Conservation (phyloP, 176 grass and related monocot genomes). For the Zizania latifolia region DNA sequence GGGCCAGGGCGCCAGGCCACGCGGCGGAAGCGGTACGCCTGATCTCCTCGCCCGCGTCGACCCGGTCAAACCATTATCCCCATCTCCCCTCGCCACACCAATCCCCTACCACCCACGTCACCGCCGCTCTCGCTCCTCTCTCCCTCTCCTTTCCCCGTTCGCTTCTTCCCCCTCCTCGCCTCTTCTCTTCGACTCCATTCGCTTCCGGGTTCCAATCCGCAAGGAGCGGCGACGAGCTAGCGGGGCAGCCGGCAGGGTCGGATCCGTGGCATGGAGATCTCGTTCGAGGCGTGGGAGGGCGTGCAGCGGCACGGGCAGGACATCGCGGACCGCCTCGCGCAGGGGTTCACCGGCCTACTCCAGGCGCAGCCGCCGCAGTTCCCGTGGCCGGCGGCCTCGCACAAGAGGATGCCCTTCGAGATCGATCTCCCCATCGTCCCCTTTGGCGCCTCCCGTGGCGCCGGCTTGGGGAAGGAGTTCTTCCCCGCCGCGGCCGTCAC, state of each 20-base stretch:
- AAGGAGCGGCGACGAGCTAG: neutral
- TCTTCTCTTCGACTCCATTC: neutral
- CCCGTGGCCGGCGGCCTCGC: conserved; percentile 56
- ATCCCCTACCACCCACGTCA: conserved; percentile 7
- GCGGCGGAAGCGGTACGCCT: conserved; percentile 19
- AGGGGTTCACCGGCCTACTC: conserved; percentile 88
- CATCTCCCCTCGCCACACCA: neutral
- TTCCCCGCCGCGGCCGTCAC: conserved; percentile 49
- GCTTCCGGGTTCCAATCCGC: neutral
- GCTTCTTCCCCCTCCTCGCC: neutral
- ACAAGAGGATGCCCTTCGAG: conserved; percentile 57
- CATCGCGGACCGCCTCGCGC: conserved; percentile 81
- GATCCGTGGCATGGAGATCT: conserved; percentile 58
- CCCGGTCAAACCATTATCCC: conserved; percentile 21
- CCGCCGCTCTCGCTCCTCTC: neutral
- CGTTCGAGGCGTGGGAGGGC: conserved; percentile 95
- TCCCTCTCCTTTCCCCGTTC: neutral
- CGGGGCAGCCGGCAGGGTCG: neutral
- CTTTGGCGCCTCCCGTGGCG: conserved; percentile 1
- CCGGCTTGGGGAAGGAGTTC: conserved; percentile 8
- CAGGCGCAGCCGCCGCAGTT: conserved; percentile 61
- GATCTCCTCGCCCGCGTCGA: neutral
- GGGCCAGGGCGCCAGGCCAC: conserved; percentile 4
- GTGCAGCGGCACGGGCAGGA: conserved; percentile 96
- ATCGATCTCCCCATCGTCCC: conserved; percentile 42